Conservation (phyloP, 148 eudicot genomes). For the Agrostemma githago region DNA sequence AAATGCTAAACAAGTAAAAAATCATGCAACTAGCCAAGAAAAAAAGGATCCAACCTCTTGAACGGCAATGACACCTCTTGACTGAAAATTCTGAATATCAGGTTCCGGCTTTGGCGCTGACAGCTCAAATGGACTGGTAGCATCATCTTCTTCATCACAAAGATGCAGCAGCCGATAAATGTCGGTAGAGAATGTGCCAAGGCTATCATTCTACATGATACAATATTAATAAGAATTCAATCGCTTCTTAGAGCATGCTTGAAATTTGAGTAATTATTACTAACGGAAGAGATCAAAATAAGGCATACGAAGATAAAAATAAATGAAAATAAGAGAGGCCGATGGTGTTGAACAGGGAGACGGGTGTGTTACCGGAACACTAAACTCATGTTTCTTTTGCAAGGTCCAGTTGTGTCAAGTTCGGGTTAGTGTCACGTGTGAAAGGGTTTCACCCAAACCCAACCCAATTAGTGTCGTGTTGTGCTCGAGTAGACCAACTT, state of each 20-base stretch:
- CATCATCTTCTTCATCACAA: conserved; percentile 97
- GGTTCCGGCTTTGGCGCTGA: conserved; percentile 81
- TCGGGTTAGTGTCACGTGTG: too few species aligned
- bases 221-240: conserved; percentile 14
- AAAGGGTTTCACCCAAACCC: too few species aligned
- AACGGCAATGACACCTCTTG: conserved; percentile 28
- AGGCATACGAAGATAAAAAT: background rate
- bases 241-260: background rate
- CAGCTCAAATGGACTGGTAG: conserved; percentile 60
- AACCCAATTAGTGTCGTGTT: too few species aligned
- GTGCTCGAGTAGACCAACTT: too few species aligned
- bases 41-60: conserved; percentile 47
- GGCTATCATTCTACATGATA: conserved; percentile 70
- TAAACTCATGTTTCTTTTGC: too few species aligned
- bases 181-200: conserved; percentile 73
- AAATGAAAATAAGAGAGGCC: background rate
- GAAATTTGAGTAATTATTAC: background rate
- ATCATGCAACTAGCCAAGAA: background rate
- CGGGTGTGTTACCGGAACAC: too few species aligned
- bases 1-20: background rate
- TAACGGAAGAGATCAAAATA: background rate
- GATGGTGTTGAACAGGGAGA: background rate
- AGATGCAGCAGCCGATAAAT: conserved; percentile 69
- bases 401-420: too few species aligned
- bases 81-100: conserved; percentile 46